Conservation (phyloP, 345 rosid species). For the Eucalyptus victrix region DNA sequence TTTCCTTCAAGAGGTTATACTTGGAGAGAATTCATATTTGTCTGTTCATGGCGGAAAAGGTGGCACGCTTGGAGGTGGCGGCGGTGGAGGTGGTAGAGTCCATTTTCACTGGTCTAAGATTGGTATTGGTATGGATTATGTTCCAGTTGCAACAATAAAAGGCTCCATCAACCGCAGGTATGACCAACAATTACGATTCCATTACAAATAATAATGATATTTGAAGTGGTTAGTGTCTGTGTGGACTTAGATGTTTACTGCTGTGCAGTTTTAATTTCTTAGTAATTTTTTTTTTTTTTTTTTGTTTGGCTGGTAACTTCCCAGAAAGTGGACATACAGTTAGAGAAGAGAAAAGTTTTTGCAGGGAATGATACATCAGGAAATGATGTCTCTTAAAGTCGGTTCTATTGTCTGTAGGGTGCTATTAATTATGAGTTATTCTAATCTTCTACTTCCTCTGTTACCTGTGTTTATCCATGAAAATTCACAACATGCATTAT, state of each 20-base stretch:
- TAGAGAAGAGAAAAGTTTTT: not conserved
- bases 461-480: not conserved
- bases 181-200: not conserved
- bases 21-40: conserved; percentile 53
- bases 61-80: conserved; percentile 84
- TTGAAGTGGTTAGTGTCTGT: not conserved
- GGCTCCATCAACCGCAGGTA: conserved; percentile 77
- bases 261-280: not conserved
- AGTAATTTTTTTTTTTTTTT: not conserved
- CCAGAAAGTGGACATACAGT: not conserved
- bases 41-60: conserved; percentile 83
- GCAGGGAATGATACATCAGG: not conserved
- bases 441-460: not conserved
- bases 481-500: not conserved
- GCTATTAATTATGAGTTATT: not conserved
- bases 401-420: not conserved
- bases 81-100: conserved; percentile 98
- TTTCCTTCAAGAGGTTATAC: conserved; percentile 76
- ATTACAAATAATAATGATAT: not conserved
- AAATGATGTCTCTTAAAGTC: not conserved
- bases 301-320: not conserved
- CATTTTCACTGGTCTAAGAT: conserved; percentile 96
- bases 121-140: conserved; percentile 61
- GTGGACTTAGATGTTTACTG: not conserved
- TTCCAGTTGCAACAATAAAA: conserved; percentile 57